Evolutionary conservation across 441 rosid species (phyloP), one percentile per base, ranked within the genome.

Genomic region (Kokia cookei): DNA sequence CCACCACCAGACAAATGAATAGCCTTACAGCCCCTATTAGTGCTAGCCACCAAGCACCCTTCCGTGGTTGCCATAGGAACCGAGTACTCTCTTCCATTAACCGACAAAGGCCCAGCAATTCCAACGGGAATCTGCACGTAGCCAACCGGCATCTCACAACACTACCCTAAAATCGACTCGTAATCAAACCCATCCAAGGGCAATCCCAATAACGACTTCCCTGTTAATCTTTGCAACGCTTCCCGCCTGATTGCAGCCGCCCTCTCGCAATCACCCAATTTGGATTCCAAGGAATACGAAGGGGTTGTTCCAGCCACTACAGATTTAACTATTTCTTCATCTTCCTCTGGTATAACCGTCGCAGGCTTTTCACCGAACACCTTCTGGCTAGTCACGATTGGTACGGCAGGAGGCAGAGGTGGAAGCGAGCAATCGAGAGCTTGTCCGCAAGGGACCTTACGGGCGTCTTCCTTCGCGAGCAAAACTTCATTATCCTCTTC

Each of bases 61-160:
- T 84, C 87, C 2, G 87, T 84, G 1, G 87, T 84, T 8, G 87
- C 87, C 87, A 84, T 84, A 4, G 87, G 87, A 75, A 84, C 81
- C 1, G 84, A 76, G 66, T 26, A 82, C 79, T 82, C 87, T 32
- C n/a, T 72, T 50, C 87, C 85, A 40, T 84, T 81, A 7, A 84
- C 81, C 81, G 78, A 69, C 75, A 84, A 50, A 1, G 87, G 85
- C 14, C 87, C 87, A 0, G 84, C 85, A 19, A 84, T 75, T 22
- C 87, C 87, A 37, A 84, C 85, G 0, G 87, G 87, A 76, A 84
- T 82, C 82, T 84, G 87, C 54, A 84, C 84, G 48, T 82, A 84
- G 12, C 87, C 87, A 2, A 84, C 73, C 3, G 87, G 87, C 85
- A 84, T 76, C 81, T 84, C 87, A 24, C 87, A 84, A 27, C 87